Percentiles rank a stretch among this genome's conserved stretches.
Evolutionary conservation across 768 basidiomycete species (phyloP).

Genomic region (Tephrocybe sp.): DNA sequence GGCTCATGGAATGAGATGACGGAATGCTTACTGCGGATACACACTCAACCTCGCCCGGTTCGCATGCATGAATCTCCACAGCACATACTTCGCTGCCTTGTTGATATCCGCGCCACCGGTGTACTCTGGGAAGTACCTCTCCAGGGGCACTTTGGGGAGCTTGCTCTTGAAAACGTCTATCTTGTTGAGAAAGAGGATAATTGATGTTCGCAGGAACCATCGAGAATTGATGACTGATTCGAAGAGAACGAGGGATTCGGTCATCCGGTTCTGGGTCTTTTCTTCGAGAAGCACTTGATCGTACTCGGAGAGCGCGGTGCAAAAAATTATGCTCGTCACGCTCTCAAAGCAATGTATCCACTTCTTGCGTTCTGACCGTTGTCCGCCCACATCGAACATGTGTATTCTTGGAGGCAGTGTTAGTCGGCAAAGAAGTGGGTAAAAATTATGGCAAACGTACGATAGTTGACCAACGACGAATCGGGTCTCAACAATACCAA

Average conservation of each 20-base stretch:
- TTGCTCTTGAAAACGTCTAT: constrained; percentile 93
- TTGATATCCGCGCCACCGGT: constrained; percentile 88
- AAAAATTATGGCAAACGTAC: constrained; percentile 32
- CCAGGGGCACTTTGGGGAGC: constrained; percentile 74
- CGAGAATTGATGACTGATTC: constrained; percentile 85
- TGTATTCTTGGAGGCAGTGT: constrained; percentile 39
- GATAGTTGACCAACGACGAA: constrained; percentile 68
- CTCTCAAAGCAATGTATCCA: constrained; percentile 57
- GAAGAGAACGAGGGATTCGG: constrained; percentile 86
- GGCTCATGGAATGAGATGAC: background rate
- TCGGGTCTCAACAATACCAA: constrained; percentile 87
- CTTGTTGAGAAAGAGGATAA: constrained; percentile 92
- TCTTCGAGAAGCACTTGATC: constrained; percentile 72
- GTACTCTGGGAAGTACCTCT: constrained; percentile 83
- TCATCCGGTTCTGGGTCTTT: constrained; percentile 88
- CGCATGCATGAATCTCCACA: constrained; percentile 94
- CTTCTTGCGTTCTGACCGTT: constrained; percentile 80
- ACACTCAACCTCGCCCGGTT: constrained; percentile 82
- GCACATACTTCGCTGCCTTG: constrained; percentile 91
- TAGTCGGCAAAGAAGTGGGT: constrained; percentile 12
- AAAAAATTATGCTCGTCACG: constrained; percentile 60
- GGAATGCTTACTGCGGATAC: constrained; percentile 81
- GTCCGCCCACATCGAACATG: constrained; percentile 81
- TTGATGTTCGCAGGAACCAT: constrained; percentile 90
- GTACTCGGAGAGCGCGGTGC: constrained; percentile 68